Base-by-base conservation (phyloP, 1,284 basidiomycete genomes). In the Puccinia horiana region DNA sequence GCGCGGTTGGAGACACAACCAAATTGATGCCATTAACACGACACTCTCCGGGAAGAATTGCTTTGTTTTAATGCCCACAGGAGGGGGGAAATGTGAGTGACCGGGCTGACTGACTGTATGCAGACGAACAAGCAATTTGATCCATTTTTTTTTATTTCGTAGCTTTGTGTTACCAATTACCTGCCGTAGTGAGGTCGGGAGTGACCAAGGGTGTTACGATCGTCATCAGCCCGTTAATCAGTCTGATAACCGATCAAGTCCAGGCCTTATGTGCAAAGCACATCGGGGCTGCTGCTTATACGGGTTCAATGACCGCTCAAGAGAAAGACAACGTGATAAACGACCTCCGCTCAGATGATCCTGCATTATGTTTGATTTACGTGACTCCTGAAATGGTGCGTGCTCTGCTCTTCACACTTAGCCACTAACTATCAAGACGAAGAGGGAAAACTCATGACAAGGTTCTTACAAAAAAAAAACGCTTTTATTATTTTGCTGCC, bases 11-110 rank as follows among this genome's bases (percentile, higher is more conserved):
- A 91, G 96, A 20, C 88, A 87, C 5, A 94, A 98, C 86, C 97
- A 98, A 87, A 90, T 94, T 54, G 92, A 94, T 85, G 95, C 94
- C 0, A 94, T 98, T 85, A 90, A 91, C 74, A 92, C 92, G 2
- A 92, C 93, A 0, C 89, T 99, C 86, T 88, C 89, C 0, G 95
- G 93, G 2, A 90, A 89, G 72, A 96, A 99, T 85, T 94, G 95
- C 18, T 95, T 98, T 84, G 94, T 98, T 26, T 90, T 99, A 8
- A 96, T 98, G 92, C 96, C 97, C 0, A 99, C 96, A 0, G 96
- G 96, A 40, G 96, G 96, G 8, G 96, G 96, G 0, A 98, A 98
- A 88, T 81, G 80, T 81, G 47, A 67, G 80, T 76, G 11, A 26
- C 37, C 44, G 85, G 86, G 82, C 11, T 11, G 5, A 37, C 26